Percentiles rank a stretch among this genome's conserved stretches.
These are phyloP conservation scores for Flueggea neowawraea DNA, from an alignment of 441 rosid species.

Conservation along the genomic window DNA sequence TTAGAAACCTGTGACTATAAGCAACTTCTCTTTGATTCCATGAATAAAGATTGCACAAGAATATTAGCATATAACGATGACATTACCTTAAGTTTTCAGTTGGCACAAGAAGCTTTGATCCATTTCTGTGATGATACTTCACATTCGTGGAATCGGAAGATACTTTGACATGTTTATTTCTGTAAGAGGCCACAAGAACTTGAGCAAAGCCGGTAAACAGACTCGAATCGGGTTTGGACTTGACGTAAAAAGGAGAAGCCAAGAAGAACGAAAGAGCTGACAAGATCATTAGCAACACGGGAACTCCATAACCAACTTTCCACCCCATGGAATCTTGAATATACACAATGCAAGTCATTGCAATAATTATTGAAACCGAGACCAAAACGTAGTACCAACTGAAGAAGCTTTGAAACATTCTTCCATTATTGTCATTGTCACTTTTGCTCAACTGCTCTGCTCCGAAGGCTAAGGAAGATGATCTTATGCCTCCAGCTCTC, in stretches of 20 bases:
- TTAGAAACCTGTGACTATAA: constrained; percentile 36
- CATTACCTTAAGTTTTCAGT: constrained; percentile 50
- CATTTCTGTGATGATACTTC: constrained; percentile 16
- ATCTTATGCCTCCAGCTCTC: constrained; percentile 57
- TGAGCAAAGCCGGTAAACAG: constrained; percentile 46
- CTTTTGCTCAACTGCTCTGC: constrained; percentile 17
- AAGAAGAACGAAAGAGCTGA: constrained; percentile 43
- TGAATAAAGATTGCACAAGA: no score
- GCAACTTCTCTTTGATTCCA: not conserved
- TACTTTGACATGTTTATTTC: constrained; percentile 27
- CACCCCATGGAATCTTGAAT: constrained; percentile 61
- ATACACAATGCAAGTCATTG: constrained; percentile 48
- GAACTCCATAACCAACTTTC: constrained; percentile 61
- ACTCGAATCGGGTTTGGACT: constrained; percentile 30
- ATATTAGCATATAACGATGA: no score
- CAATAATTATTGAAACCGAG: constrained; percentile 26
- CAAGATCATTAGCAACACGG: constrained; percentile 39
- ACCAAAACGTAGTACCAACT: constrained; percentile 40
- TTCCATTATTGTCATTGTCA: not conserved
- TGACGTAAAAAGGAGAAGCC: constrained; percentile 48
- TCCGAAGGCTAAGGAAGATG: constrained; percentile 47
- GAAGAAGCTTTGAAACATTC: constrained; percentile 13
- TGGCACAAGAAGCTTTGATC: constrained; percentile 26
- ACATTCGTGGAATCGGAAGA: constrained; percentile 14
- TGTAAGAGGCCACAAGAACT: constrained; percentile 44